Evolutionary conservation across 768 basidiomycete genomes (phyloP).

Genomic region (Pleurotus giganteus): DNA sequence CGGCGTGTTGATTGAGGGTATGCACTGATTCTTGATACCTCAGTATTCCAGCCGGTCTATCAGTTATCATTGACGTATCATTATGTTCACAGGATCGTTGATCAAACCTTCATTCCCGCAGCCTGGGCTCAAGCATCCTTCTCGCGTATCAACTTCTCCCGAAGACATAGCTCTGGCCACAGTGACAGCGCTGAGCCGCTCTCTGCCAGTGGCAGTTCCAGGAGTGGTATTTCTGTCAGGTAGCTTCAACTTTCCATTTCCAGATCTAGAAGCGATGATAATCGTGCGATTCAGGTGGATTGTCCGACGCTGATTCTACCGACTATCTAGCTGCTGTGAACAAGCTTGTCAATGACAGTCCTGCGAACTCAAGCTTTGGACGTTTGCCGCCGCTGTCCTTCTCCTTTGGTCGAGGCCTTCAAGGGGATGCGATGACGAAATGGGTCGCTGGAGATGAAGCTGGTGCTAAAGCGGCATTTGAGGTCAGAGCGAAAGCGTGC

Average conservation of each 20-base stretch:
- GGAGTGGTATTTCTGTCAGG: conserved; percentile 51
- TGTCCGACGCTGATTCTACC: conserved; percentile 38
- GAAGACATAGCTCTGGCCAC: conserved; percentile 45
- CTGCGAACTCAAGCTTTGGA: conserved; percentile 31
- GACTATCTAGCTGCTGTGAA: conserved; percentile 42
- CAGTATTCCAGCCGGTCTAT: not conserved
- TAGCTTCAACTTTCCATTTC: conserved; percentile 18
- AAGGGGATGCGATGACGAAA: conserved; percentile 45
- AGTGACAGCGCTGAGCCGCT: conserved; percentile 41
- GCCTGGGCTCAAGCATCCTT: conserved; percentile 41
- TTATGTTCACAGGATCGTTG: conserved; percentile 34
- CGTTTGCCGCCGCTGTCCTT: conserved; percentile 45
- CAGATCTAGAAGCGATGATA: not conserved
- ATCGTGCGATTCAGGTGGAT: conserved; percentile 32
- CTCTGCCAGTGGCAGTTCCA: conserved; percentile 44
- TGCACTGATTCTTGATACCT: conserved; percentile 10
- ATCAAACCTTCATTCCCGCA: conserved; percentile 55
- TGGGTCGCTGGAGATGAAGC: conserved; percentile 46
- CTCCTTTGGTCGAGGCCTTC: conserved; percentile 49
- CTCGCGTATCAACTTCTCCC: conserved; percentile 31
- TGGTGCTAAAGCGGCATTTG: conserved; percentile 36
- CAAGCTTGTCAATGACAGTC: conserved; percentile 30
- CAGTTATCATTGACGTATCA: not conserved
- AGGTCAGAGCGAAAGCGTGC: conserved; percentile 41
- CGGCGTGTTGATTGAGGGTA: conserved; percentile 49